phyloP scores from a whole-genome alignment of 1,139 yeast genomes.

The Protomyces gravidus region DNA sequence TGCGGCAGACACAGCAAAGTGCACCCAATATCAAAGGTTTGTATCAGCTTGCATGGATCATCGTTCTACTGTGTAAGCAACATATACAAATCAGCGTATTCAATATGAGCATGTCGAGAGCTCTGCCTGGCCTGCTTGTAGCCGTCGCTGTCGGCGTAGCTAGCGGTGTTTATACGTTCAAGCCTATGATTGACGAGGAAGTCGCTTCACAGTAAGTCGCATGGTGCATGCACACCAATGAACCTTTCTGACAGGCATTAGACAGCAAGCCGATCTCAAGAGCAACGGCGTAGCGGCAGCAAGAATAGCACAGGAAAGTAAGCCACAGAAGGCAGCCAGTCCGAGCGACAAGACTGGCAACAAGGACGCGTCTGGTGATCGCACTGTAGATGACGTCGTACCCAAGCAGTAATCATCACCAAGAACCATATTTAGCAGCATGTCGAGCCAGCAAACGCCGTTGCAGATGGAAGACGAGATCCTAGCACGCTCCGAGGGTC shows the following conservation, averaged over 20 bases:
- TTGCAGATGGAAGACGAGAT: neutral
- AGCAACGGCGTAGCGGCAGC: slow-evolving; percentile 3
- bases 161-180: slow-evolving; percentile 18
- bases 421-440: neutral
- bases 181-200: slow-evolving; percentile 23
- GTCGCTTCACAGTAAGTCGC: slow-evolving; percentile 19
- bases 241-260: neutral
- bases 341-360: slow-evolving; percentile 1
- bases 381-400: too few species aligned
- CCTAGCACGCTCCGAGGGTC: slow-evolving; percentile 18
- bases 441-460: neutral
- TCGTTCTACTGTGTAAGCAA: too few species aligned
- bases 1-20: neutral
- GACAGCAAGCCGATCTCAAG: slow-evolving; percentile 6
- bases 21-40: too few species aligned
- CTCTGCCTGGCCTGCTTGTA: slow-evolving; percentile 16
- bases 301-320: neutral
- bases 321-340: too few species aligned
- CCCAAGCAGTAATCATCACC: too few species aligned
- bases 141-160: slow-evolving; percentile 24
- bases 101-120: slow-evolving; percentile 11
- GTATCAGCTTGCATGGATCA: too few species aligned
- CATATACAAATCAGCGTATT: neutral
- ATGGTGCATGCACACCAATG: too few species aligned
- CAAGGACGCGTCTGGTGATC: neutral